Base-by-base conservation (phyloP, 2,329 filamentous ascomycete species). In the Ophiobolus disseminans region DNA sequence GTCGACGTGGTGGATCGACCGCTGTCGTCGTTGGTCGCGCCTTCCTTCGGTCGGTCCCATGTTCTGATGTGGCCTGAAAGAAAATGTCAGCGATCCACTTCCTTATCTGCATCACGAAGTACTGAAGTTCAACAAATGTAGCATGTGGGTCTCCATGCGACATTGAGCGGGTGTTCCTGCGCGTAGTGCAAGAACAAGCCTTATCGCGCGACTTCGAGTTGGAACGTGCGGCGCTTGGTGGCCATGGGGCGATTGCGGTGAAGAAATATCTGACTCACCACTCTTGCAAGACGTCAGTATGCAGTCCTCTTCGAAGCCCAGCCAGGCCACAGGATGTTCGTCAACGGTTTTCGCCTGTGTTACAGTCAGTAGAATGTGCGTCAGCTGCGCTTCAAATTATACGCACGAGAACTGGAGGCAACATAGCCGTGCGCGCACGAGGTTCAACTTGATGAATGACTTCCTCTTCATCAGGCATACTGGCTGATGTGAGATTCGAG, bases 261-360 rank as follows among this genome's bases (percentile, higher is more conserved):
- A 49, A 51, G 45, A 61, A 60, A 51, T 38, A 55, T 23, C 51
- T 35, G 45, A 79, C 87, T 73, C 78, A 95, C 93, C 93, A 75
- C 87, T 89, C 69, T 91, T 89, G 76, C 91, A 97, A 59, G 90
- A 91, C 26, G 91, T 97, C 66, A 97, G 86, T 59, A 99, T 96
- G 55, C 88, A 88, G 63, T 96, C 87, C 70, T 97, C 88, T 45
- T 93, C 92, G 65, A 99, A 99, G n/a, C 87, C 89, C 30, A 99
- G 75, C 88, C 92, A 96, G 71, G 86, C 90, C 36, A 96, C 79
- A 43, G 92, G 91, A 73, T 97, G 91, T 52, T 87, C 85, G 71
- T 96, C 91, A 26, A 96, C 85, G 10, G 83, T 79, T 73, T 96
- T 97, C 38, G 88, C 84, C 90, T 92, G 63, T 35, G 32, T 23